A percentile compares a stretch with the other conserved stretches of the same genome.
These are phyloP conservation scores for Collybia nuda DNA, from an alignment of 768 basidiomycete genomes.

Conservation along the genomic window DNA sequence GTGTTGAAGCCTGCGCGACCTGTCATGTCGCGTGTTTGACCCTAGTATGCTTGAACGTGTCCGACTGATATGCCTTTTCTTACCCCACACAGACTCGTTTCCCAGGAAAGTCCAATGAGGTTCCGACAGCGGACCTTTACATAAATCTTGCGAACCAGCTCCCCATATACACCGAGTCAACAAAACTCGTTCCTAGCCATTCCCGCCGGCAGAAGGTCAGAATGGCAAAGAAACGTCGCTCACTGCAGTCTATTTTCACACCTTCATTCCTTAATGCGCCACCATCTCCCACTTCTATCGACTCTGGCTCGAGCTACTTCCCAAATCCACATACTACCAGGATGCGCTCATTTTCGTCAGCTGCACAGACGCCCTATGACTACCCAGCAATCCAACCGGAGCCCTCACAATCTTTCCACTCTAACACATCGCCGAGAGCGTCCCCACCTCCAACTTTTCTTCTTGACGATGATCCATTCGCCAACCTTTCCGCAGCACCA, in stretches of 20 bases:
- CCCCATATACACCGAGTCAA: slow-evolving; percentile 5
- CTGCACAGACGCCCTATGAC: slow-evolving; percentile 12
- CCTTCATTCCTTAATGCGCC: slow-evolving; percentile 43
- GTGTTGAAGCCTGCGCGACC: not conserved
- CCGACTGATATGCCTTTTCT: slow-evolving; percentile 12
- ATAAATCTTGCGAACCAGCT: slow-evolving; percentile 9
- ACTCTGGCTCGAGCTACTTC: slow-evolving; percentile 16
- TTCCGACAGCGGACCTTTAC: slow-evolving; percentile 11
- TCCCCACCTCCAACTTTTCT: slow-evolving; percentile 46
- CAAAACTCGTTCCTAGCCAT: slow-evolving; percentile 2
- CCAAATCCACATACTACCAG: slow-evolving; percentile 12
- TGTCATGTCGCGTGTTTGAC: slow-evolving; percentile 2
- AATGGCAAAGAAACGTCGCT: slow-evolving; percentile 52
- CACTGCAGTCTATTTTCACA: slow-evolving; percentile 51
- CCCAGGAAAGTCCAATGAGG: slow-evolving; percentile 11
- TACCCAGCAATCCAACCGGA: slow-evolving; percentile 7
- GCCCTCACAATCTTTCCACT: slow-evolving; percentile 16
- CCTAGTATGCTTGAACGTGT: slow-evolving; percentile 13
- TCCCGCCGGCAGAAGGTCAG: slow-evolving; percentile 15
- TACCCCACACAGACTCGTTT: slow-evolving; percentile 14
- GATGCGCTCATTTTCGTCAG: slow-evolving; percentile 23
- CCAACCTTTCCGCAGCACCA: slow-evolving; percentile 45
- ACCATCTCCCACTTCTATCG: slow-evolving; percentile 22
- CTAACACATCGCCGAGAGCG: slow-evolving; percentile 10
- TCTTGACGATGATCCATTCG: slow-evolving; percentile 76